phyloP scores from a whole-genome alignment of 2,329 filamentous ascomycete species.

The Colletotrichum scovillei region DNA sequence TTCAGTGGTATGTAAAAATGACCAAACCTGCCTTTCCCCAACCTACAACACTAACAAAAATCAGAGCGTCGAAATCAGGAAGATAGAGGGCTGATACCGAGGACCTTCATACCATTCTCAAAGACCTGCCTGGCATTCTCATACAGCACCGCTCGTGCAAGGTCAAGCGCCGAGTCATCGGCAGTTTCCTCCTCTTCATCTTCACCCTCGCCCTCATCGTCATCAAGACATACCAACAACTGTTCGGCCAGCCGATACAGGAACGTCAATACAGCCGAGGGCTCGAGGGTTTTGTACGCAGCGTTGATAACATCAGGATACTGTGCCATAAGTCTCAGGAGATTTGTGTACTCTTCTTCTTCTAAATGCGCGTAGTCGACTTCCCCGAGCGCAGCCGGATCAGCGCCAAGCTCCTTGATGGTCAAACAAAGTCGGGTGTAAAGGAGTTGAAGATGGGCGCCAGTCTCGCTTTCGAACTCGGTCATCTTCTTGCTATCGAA shows the following conservation, averaged over 20 bases:
- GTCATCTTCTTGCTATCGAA: constrained; percentile 66
- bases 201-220: constrained; percentile 11
- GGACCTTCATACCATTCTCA: constrained; percentile 72
- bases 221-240: constrained; percentile 15
- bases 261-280: constrained; percentile 73
- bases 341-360: constrained; percentile 63
- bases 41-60: not conserved
- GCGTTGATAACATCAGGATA: constrained; percentile 74
- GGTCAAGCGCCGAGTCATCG: constrained; percentile 61
- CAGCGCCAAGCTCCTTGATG: constrained; percentile 38
- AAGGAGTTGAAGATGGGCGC: constrained; percentile 79
- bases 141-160: constrained; percentile 72
- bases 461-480: constrained; percentile 79
- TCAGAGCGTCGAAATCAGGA: not conserved
- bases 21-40: fast-evolving
- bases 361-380: constrained; percentile 39
- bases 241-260: constrained; percentile 45
- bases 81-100: constrained; percentile 53
- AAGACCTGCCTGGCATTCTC: constrained; percentile 71
- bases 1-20: not conserved
- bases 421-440: constrained; percentile 70
- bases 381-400: constrained; percentile 26
- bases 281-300: constrained; percentile 74
- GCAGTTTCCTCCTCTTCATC: constrained; percentile 16
- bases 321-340: constrained; percentile 70